A percentile compares a stretch with the other conserved stretches of the same genome.
Conservation (phyloP, 768 basidiomycete genomes). For the Boletus barrowsii region DNA sequence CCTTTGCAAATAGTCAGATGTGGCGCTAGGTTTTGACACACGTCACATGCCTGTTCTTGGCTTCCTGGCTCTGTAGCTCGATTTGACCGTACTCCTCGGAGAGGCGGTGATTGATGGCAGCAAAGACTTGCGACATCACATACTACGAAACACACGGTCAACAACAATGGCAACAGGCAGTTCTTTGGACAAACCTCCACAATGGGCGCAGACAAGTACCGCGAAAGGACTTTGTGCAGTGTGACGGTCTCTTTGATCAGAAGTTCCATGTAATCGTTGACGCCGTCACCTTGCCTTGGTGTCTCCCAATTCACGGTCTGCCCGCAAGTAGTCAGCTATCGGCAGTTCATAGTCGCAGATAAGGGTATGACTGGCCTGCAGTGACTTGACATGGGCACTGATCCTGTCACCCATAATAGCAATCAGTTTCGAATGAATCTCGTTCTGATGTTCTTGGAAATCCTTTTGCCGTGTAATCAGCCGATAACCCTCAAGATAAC, state of each 20-base stretch:
- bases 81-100: conserved; percentile 83
- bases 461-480: conserved; percentile 49
- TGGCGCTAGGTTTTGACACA: conserved; percentile 3
- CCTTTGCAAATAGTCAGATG: conserved; percentile 40
- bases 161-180: conserved; percentile 7
- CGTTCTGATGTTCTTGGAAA: conserved; percentile 98
- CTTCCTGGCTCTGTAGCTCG: conserved; percentile 77
- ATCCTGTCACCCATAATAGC: conserved; percentile 98
- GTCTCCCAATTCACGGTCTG: conserved; percentile 80
- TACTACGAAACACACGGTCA: conserved; percentile 44
- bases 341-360: neutral
- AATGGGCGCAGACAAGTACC: conserved; percentile 74
- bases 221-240: conserved; percentile 91
- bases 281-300: conserved; percentile 55
- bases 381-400: conserved; percentile 75
- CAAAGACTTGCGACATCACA: conserved; percentile 95
- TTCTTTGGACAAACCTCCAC: conserved; percentile 62
- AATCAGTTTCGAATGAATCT: conserved; percentile 96
- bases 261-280: conserved; percentile 89
- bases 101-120: conserved; percentile 86
- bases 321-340: conserved; percentile 2
- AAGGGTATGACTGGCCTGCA: conserved; percentile 54
- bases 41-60: conserved; percentile 70
- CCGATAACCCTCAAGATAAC: neutral
- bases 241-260: conserved; percentile 94